Conservation (phyloP, 306 rosid species). For the Psophocarpus tetragonolobus region DNA sequence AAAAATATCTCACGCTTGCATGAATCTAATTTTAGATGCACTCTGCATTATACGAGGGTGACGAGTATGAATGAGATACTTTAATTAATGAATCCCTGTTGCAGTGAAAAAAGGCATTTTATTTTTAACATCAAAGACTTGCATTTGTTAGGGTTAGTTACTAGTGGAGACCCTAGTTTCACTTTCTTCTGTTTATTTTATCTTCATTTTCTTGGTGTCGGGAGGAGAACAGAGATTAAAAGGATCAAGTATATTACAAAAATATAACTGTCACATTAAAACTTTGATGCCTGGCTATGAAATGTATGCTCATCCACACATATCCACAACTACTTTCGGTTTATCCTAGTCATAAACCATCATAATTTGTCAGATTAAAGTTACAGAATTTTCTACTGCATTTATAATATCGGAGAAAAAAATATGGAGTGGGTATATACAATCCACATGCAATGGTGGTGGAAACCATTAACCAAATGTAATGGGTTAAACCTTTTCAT, state of each 20-base stretch:
- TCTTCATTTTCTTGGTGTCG: not conserved
- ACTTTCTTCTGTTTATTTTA: not conserved
- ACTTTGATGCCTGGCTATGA: not conserved
- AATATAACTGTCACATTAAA: not conserved
- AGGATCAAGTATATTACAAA: not conserved
- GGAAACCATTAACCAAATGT: no score
- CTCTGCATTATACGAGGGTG: not conserved
- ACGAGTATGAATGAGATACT: not conserved
- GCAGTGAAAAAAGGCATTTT: not conserved
- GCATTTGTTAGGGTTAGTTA: not conserved
- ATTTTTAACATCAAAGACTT: not conserved
- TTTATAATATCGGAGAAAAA: not conserved
- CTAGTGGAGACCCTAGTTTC: not conserved
- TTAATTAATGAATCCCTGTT: not conserved
- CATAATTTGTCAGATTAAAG: not conserved
- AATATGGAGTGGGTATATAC: not conserved
- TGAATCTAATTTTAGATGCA: not conserved
- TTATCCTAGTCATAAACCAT: conserved; percentile 3
- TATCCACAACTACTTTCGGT: not conserved
- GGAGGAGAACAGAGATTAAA: not conserved
- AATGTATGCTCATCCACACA: not conserved
- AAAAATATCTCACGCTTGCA: not conserved
- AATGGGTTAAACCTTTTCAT: not conserved
- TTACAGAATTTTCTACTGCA: not conserved
- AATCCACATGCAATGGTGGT: not conserved